phyloP scores from a whole-genome alignment of 2,329 filamentous ascomycete species.

The Aspergillus sp. region DNA sequence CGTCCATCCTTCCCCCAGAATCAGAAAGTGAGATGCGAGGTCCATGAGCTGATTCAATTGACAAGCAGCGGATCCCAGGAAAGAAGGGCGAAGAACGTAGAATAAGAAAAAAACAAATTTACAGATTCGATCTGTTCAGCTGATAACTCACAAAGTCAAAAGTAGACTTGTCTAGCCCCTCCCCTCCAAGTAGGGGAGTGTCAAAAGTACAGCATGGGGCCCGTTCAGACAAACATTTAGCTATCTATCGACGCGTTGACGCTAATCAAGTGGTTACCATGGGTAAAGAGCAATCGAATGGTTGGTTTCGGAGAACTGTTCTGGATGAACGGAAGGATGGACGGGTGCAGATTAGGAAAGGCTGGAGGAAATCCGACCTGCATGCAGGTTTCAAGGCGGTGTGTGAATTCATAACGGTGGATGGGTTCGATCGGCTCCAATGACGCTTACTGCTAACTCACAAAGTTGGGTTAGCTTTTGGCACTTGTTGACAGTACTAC shows the following conservation, averaged over 20 bases:
- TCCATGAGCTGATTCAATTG: neutral
- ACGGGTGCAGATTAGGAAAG: slow-evolving; percentile 16
- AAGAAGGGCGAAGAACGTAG: neutral
- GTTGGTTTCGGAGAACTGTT: neutral
- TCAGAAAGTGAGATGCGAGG: neutral
- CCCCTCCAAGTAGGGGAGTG: neutral
- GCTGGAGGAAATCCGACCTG: slow-evolving; percentile 8
- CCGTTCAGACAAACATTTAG: neutral
- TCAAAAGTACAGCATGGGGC: neutral
- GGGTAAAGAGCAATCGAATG: neutral
- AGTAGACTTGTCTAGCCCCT: neutral
- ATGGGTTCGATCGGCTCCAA: slow-evolving; percentile 10
- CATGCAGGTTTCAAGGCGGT: slow-evolving; percentile 23
- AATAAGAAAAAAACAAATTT: neutral
- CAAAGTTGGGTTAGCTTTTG: neutral
- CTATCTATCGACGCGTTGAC: neutral
- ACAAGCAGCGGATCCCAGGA: neutral
- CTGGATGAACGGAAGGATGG: slow-evolving; percentile 12
- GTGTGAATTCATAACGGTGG: slow-evolving; percentile 12
- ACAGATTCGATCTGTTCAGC: slow-evolving; percentile 26
- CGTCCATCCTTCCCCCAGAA: neutral
- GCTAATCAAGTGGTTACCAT: neutral
- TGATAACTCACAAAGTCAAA: slow-evolving; percentile 17
- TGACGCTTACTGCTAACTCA: neutral
- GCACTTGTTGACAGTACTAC: neutral